Base-by-base conservation (phyloP, 2,329 filamentous ascomycete genomes). In the Colletotrichum paranaense region DNA sequence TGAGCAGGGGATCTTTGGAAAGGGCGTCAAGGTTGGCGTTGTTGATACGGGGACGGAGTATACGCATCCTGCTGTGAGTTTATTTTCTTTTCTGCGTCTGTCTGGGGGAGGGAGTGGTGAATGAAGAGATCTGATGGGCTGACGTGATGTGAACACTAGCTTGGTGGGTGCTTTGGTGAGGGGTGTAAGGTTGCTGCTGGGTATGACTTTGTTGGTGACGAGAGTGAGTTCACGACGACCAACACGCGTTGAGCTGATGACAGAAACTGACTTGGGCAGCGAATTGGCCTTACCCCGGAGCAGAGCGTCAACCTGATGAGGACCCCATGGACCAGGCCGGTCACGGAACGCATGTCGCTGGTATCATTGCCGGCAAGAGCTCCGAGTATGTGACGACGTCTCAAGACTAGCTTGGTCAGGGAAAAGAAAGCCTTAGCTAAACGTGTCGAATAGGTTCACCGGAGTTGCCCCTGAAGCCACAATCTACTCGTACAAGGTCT, bases 111-210 rank as follows among this genome's bases (percentile, higher is more conserved):
- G 14, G 38, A 7, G 5, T 42, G 38, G 38, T 19, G 38, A 3
- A 19, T 42, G 38, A 12, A 8, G 14, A 19, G 16, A 22, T 24
- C 9, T 7, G 5, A n/a, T 14, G 42, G 19, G 9, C 14, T 35
- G 16, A 42, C 24, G 19, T 9, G 19, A n/a, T 5, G 3, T 30
- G n/a, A 1, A 28, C 28, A 30, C 28, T n/a, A 65, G 71, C 82
- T 87, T 8, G 86, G 86, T 24, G 85, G 85, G 7, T 84, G 86
- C 63, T 87, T 87, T 74, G 87, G 87, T 6, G 76, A 78, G n/a
- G 85, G 84, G 0, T 87, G 81, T 75, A 81, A 77, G 58, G 75
- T 80, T 38, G 62, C 76, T 3, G n/a, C 62, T 9, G 78, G 78
- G 14, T 72, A 76, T 19, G 78, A 80, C 28, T 74, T 79, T 28